Evolutionary conservation across 1,284 basidiomycete genomes (phyloP), one percentile per base, ranked within the genome.

Genomic region (Ceratobasidium sp.): DNA sequence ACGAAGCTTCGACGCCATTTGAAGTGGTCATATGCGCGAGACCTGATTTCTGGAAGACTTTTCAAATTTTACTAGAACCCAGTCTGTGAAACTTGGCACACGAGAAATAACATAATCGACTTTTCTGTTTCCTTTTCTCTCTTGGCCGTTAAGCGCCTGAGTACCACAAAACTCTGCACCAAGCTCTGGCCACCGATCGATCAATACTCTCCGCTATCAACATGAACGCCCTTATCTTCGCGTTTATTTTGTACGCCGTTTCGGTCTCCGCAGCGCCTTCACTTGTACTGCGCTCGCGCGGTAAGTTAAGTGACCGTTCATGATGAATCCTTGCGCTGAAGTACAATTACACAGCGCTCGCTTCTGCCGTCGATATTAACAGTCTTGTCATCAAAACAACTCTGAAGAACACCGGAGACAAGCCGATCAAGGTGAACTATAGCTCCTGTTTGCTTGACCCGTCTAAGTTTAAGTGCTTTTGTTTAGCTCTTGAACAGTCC

Each of bases 311-410:
- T 20, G 4, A 4, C 49, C n/a, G 11, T n/a, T n/a, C 15, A 8
- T 23, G n/a, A 23, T 54, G 4, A 5, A 26, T 26, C 7, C 23
- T 23, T 5, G 28, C n/a, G 45, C 45, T 47, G 17, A 54, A 23
- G 28, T 31, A 23, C 2, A 17, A 5, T 6, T 58, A 10, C 15
- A 23, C 33, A 66, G 87, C 85, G 64, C 83, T 85, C 45, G 79
- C 81, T 11, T 78, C 81, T 35, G 85, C 86, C 31, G 56, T 71
- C 42, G 53, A 71, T 23, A 35, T 61, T 20, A 31, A 71, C 35
- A 31, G 42, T 1, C 45, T 71, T 13, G 28, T 45, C 20, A 33
- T 56, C 28, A 35, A 58, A 23, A 33, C 68, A 5, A 39, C 17
- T 17, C 5, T 71, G 8, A 71, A 7, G 53, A 71, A 71, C 33